These are phyloP conservation scores for Mycena galericulata DNA, from an alignment of 768 basidiomycete genomes.

Conservation along the genomic window DNA sequence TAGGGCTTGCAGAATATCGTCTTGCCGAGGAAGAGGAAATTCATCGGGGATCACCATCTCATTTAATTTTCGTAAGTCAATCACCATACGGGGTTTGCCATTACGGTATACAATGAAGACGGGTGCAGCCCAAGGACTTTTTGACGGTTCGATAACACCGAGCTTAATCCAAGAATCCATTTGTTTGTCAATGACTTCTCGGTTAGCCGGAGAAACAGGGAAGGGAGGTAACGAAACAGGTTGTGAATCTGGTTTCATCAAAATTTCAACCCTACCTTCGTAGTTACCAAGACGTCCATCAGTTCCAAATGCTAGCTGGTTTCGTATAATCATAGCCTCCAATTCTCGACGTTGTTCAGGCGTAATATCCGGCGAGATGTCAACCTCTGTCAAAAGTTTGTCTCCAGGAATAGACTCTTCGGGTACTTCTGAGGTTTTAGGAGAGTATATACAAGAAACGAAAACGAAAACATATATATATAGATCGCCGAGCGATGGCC, in stretches of 20 bases:
- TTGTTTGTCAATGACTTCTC: too few relatives aligned
- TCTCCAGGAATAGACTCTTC: background rate
- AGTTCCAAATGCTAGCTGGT: constrained; percentile 42
- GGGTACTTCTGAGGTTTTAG: background rate
- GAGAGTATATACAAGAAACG: too few relatives aligned
- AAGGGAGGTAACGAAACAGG: constrained; percentile 44
- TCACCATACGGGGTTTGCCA: too few relatives aligned
- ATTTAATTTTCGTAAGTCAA: too few relatives aligned
- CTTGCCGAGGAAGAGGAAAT: too few relatives aligned
- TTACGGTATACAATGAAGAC: too few relatives aligned
- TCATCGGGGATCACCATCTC: too few relatives aligned
- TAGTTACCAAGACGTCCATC: constrained; percentile 46
- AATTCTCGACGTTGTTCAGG: constrained; percentile 16
- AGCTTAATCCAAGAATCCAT: constrained; percentile 46
- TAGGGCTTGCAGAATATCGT: constrained; percentile 40
- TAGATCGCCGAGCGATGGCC: too few relatives aligned
- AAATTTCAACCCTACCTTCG: constrained; percentile 39
- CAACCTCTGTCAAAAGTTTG: background rate
- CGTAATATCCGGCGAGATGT: background rate
- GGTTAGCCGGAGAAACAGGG: constrained; percentile 41
- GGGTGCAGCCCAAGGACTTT: constrained; percentile 52
- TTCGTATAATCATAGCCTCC: constrained; percentile 26
- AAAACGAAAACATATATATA: too few relatives aligned
- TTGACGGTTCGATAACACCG: constrained; percentile 53
- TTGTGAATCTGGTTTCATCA: constrained; percentile 36